Evolutionary conservation across 192 early-diverging fungal species (phyloP).

Genomic region (Linnemannia elongata): DNA sequence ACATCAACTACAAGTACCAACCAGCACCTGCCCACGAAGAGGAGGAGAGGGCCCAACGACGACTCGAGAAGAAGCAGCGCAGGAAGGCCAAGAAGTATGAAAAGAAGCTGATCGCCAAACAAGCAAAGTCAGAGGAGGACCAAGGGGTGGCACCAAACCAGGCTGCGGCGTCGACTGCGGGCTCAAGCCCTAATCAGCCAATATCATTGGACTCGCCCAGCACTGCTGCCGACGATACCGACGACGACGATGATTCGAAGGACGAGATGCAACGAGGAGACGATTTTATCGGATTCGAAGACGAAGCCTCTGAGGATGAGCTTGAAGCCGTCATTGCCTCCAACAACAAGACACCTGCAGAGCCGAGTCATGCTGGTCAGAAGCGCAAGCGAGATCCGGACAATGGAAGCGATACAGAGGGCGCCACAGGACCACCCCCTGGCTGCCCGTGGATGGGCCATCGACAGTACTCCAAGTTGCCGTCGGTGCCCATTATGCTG

Average conservation of each 20-base stretch:
- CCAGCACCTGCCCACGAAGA: slow-evolving; percentile 7
- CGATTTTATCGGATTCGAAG: slow-evolving; percentile 44
- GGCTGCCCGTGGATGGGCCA: slow-evolving; percentile 47
- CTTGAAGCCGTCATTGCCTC: not conserved
- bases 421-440: slow-evolving; percentile 18
- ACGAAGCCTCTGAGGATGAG: slow-evolving; percentile 12
- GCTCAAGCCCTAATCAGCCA: not conserved
- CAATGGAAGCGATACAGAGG: slow-evolving; percentile 14
- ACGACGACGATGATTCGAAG: not conserved
- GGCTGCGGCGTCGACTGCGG: not conserved
- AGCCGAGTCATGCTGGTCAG: not conserved
- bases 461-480: slow-evolving; percentile 18
- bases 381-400: slow-evolving; percentile 19
- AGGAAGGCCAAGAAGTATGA: not conserved
- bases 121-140: not conserved
- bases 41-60: not conserved
- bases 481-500: slow-evolving; percentile 30
- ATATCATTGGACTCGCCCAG: not conserved
- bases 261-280: slow-evolving; percentile 28
- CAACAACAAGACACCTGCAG: not conserved
- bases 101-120: not conserved
- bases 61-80: not conserved
- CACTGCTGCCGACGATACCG: not conserved
- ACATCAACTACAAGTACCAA: slow-evolving; percentile 27
- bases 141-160: not conserved